Base-by-base conservation (phyloP, 257 asterid genomes). In the Ophiorrhiza pumila region DNA sequence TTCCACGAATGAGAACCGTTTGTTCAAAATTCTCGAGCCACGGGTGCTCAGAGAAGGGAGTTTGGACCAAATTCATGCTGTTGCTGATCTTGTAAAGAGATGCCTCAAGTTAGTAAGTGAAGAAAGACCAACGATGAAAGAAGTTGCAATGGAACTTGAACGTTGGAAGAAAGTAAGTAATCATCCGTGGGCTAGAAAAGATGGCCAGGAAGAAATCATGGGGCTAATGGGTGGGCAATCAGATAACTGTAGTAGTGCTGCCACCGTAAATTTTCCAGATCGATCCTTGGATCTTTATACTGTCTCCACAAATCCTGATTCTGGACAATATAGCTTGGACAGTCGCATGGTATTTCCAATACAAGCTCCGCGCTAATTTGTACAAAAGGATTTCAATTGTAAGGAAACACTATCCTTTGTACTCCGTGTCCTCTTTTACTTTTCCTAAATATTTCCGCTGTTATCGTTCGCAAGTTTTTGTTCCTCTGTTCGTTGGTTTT, bases 41-140 rank as follows among this genome's bases (percentile, higher is more conserved):
- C 46, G 78, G 25, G 78, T 87, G 22, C 18, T 82, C 20, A 83
- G 71, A 55, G 90, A 85, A 75, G 88, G 87, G 46, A 77, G 76
- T 23, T 56, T 83, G 22, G 82, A 82, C 14, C 84, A 85, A 41
- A 34, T 86, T 13, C 74, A 80, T 2, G 75, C 65, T 0, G 25
- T 55, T 0, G 90, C 76, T 8, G 80, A 84, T 37, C 84, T 88
- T 1, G 84, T 85, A 3, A 83, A 71, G 72, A 82, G 86, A 71
- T 88, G 95, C 37, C 77, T 88, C 10, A 49, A 57, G 4, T 31
- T 88, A 42, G 29, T 34, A 0, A 79, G 91, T 0, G 85, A 78
- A 8, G 83, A 87, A 7, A 85, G 92, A 39, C 88, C 87, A 7
- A 79, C 80, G 0, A 87, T 87, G 90, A 87, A 82, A 23, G 90